Evolutionary conservation across 768 basidiomycete genomes (phyloP), one percentile per base, ranked within the genome.

Genomic region (Termitomyces sp.): DNA sequence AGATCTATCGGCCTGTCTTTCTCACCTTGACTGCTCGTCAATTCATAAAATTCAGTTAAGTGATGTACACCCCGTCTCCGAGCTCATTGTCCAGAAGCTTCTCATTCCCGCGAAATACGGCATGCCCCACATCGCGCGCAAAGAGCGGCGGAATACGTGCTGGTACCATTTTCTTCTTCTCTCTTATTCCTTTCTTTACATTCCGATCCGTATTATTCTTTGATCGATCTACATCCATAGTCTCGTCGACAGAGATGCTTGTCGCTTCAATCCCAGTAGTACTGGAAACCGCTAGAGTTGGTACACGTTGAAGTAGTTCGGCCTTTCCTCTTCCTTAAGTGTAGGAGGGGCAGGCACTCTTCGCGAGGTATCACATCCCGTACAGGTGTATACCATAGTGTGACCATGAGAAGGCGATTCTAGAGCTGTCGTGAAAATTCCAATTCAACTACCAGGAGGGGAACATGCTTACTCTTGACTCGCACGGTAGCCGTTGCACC

Each of bases 291-390:
- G 9, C 28, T 28, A 15, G 19, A 17, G 19, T 19, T 23, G 50
- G n/a, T n/a, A n/a, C n/a, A 33, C 30, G 15, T 33, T 45, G 52
- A 21, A 23, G 9, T 14, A n/a, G 7, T 19, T 11, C 33, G 43
- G 54, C 35, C 8, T 40, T 50, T n/a, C 12, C 46, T n/a, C 47
- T 6, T 47, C 17, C 17, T 19, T 52, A 4, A 73, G 54, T 8
- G 67, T 68, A 1, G 84, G 82, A 1, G 86, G 86, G 1, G 87
- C 84, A 0, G 90, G 89, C 40, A 91, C 84, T 21, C 78, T 78
- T 52, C 85, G 81, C n/a, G 74, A 70, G 1, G 74, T 70, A n/a
- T 73, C 70, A 68, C 90, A 93, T 8, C 72, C 64, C 10, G 69
- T 70, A 66, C 90, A 93, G 7, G 75, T 82, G 54, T 85, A 86